Conservation (phyloP, 306 rosid genomes). For the Aeschynomene evenia region DNA sequence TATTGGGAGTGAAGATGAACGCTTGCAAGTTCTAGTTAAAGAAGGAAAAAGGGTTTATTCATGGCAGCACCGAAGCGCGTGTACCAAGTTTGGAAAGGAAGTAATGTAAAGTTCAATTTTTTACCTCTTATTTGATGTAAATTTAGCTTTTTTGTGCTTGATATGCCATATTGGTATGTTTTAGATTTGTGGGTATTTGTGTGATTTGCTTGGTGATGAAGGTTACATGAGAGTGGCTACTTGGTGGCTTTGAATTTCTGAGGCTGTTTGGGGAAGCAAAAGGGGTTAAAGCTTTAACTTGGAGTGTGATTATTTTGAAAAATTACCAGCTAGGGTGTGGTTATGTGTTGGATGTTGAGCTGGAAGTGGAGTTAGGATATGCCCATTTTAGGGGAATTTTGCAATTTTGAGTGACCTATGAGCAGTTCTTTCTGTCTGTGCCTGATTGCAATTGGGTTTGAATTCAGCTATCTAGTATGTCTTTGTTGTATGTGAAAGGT, state of each 20-base stretch:
- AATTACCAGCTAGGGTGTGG: not conserved
- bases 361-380: constrained; percentile 16
- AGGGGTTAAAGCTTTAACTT: not conserved
- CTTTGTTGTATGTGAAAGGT: constrained; percentile 1
- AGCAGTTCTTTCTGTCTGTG: not conserved
- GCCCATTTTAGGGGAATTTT: constrained; percentile 1
- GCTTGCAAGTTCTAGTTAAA: constrained; percentile 35
- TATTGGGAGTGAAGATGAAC: constrained; percentile 40
- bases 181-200: constrained; percentile 30
- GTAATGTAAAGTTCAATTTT: constrained; percentile 62
- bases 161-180: constrained; percentile 27
- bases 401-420: not conserved
- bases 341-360: constrained; percentile 9
- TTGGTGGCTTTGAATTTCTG: not conserved
- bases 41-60: constrained; percentile 18
- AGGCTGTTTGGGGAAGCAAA: constrained; percentile 19
- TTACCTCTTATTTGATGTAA: constrained; percentile 1
- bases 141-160: constrained; percentile 5
- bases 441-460: constrained; percentile 8
- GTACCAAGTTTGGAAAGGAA: constrained; percentile 91
- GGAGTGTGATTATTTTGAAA: not conserved
- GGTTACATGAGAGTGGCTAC: not conserved
- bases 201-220: constrained; percentile 20
- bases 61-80: constrained; percentile 95
- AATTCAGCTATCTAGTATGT: constrained; percentile 1